Evolutionary conservation across 2,329 filamentous ascomycete species (phyloP).

Genomic region (Didymella pomorum): DNA sequence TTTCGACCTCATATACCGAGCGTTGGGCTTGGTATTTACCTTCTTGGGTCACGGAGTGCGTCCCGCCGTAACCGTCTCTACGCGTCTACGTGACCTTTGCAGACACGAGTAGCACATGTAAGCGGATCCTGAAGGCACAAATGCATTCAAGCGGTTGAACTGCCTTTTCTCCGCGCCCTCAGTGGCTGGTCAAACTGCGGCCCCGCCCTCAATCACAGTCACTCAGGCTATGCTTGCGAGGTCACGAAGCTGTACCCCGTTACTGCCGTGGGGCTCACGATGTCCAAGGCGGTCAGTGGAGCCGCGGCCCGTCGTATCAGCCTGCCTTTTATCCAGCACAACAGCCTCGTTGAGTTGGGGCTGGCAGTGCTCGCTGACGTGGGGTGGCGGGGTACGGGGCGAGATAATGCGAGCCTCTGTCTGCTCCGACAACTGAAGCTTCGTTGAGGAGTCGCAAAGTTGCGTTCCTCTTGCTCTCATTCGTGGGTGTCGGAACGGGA

Average conservation of each 20-base stretch:
- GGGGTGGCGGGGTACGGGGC: conserved; percentile 28
- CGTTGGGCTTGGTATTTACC: conserved; percentile 21
- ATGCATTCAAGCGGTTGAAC: conserved; percentile 28
- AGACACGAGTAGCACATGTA: conserved; percentile 33
- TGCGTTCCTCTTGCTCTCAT: conserved; percentile 24
- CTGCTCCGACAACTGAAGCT: conserved; percentile 14
- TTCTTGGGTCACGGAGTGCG: conserved; percentile 43
- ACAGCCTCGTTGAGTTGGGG: conserved; percentile 17
- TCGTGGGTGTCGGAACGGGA: conserved; percentile 25
- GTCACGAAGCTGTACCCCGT: conserved; percentile 35
- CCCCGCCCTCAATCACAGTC: conserved; percentile 29
- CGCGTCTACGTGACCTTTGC: conserved; percentile 36
- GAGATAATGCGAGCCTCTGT: conserved; percentile 25
- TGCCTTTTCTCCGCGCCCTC: conserved; percentile 30
- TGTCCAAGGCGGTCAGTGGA: conserved; percentile 48
- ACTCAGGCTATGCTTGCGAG: conserved; percentile 26
- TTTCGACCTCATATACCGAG: conserved; percentile 46
- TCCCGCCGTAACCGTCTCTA: conserved; percentile 49
- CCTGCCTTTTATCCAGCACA: conserved; percentile 38
- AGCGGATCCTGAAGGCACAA: conserved; percentile 30
- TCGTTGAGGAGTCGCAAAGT: conserved; percentile 1
- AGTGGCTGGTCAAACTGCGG: conserved; percentile 29
- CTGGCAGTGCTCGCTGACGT: conserved; percentile 16
- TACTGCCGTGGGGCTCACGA: conserved; percentile 42
- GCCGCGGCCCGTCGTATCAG: conserved; percentile 48